Conservation (phyloP, 2,329 filamentous ascomycete species). For the Xylariales sp. region DNA sequence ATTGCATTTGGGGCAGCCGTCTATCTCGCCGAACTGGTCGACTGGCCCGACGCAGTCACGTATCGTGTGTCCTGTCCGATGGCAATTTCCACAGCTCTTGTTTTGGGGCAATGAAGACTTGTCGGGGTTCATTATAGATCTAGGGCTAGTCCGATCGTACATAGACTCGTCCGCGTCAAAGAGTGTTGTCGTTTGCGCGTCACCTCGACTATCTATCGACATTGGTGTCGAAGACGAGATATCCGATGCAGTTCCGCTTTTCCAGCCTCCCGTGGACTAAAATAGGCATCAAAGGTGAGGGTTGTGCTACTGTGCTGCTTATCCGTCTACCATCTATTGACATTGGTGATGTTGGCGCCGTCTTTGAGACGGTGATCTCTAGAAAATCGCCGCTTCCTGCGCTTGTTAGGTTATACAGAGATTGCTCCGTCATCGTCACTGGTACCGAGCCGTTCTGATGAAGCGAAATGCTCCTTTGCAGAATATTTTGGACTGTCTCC, state of each 20-base stretch:
- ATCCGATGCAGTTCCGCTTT: too few species aligned
- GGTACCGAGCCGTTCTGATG: conserved; percentile 8
- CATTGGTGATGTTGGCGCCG: neutral
- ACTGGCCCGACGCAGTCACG: conserved; percentile 10
- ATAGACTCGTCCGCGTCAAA: too few species aligned
- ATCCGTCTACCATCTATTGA: neutral
- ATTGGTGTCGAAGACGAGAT: too few species aligned
- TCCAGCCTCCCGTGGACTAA: too few species aligned
- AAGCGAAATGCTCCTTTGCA: conserved; percentile 3
- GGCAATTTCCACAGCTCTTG: conserved; percentile 6
- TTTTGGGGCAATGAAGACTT: neutral
- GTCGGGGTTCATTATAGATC: conserved; percentile 3
- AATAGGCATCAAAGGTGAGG: too few species aligned
- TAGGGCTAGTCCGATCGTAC: neutral
- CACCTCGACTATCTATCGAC: too few species aligned
- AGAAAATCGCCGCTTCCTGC: conserved; percentile 8
- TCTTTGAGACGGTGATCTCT: conserved; percentile 7
- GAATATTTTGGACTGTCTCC: neutral
- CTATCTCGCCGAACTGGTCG: conserved; percentile 7
- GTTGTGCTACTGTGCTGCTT: too few species aligned
- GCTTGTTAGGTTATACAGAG: conserved; percentile 6
- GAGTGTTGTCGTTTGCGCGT: too few species aligned
- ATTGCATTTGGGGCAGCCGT: conserved; percentile 11
- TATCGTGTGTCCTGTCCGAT: conserved; percentile 5
- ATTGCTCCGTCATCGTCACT: conserved; percentile 7